These are phyloP conservation scores for Tuber umbilicatum DNA, from an alignment of 495 filamentous ascomycete species.

Conservation along the genomic window DNA sequence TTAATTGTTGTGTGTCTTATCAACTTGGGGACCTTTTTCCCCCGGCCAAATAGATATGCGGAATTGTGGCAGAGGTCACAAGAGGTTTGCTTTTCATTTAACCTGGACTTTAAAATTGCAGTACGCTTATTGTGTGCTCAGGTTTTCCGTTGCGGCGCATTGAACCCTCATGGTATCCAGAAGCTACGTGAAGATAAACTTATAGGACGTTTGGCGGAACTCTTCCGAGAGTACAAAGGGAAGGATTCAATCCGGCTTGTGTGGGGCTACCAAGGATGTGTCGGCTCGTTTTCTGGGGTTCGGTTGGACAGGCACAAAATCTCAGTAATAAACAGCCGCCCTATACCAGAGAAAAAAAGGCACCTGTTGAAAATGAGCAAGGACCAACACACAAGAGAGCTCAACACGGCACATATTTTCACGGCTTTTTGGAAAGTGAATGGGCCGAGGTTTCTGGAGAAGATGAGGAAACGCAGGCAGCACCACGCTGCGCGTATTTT, in stretches of 20 bases:
- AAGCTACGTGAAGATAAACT: background rate
- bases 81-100: conserved; percentile 7
- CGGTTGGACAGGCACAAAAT: conserved; percentile 2
- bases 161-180: background rate
- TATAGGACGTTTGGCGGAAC: background rate
- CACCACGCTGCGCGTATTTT: background rate
- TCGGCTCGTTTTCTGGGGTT: conserved; percentile 6
- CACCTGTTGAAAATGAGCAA: background rate
- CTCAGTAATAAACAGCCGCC: background rate
- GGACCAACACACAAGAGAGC: background rate
- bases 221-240: background rate
- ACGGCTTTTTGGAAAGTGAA: background rate
- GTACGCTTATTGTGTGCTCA: background rate
- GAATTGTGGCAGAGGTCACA: conserved; percentile 12
- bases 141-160: background rate
- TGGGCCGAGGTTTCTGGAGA: conserved; percentile 5
- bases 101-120: background rate
- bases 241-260: background rate
- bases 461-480: background rate
- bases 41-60: background rate
- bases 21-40: conserved; percentile 12
- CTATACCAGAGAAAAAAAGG: background rate
- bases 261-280: background rate
- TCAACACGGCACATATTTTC: conserved; percentile 7
- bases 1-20: conserved; percentile 16